Conservation (phyloP, 192 early-diverging fungal genomes). For the Mortierella antarctica region DNA sequence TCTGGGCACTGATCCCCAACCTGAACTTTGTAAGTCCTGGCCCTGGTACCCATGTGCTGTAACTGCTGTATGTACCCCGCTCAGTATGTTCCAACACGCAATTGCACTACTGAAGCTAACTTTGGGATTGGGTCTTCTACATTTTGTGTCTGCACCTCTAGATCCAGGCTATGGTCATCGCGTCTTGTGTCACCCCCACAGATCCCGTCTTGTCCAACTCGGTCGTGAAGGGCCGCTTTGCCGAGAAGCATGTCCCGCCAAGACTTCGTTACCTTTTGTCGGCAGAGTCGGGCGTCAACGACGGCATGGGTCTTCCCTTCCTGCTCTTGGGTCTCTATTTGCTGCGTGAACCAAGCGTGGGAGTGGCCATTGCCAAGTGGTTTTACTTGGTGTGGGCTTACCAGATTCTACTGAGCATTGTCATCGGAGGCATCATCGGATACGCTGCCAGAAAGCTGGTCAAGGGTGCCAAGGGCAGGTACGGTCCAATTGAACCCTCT, state of each 20-base stretch:
- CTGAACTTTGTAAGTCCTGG: constrained; percentile 62
- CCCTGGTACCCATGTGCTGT: background rate
- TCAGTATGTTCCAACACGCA: too few relatives aligned
- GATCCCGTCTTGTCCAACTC: constrained; percentile 95
- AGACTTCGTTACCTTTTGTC: constrained; percentile 79
- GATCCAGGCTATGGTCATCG: constrained; percentile 80
- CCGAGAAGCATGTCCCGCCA: constrained; percentile 87
- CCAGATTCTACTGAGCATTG: constrained; percentile 75
- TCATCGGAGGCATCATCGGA: constrained; percentile 81
- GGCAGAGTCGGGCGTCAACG: constrained; percentile 66
- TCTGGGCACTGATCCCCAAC: constrained; percentile 68
- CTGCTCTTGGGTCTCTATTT: constrained; percentile 82
- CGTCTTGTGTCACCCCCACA: constrained; percentile 89
- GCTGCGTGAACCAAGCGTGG: constrained; percentile 61
- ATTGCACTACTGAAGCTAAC: background rate
- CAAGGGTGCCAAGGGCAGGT: constrained; percentile 69
- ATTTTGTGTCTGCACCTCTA: constrained; percentile 35
- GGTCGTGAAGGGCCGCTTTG: constrained; percentile 93
- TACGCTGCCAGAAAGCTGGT: constrained; percentile 75
- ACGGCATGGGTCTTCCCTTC: constrained; percentile 84
- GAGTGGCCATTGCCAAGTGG: constrained; percentile 82
- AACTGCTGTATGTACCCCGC: background rate
- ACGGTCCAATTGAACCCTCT: background rate
- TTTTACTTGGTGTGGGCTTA: constrained; percentile 80
- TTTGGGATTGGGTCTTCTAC: background rate